Base-by-base conservation (phyloP, 768 basidiomycete genomes). In the Suillus sp. region DNA sequence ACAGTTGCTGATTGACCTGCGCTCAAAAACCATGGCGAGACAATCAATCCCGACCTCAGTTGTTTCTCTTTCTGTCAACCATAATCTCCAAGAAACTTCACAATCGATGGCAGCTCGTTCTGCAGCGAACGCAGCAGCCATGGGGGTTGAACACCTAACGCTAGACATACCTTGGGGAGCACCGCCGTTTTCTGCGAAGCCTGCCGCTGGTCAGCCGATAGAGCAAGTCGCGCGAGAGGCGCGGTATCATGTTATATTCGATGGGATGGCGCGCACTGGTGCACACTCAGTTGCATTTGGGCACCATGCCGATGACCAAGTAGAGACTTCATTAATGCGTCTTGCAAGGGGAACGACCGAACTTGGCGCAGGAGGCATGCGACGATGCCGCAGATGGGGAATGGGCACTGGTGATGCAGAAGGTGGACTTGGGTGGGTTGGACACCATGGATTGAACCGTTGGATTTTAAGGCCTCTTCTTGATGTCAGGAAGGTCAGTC, bases 301-400 rank as follows among this genome's bases (percentile, higher is more conserved):
- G 0, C 93, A 95, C 67, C 93, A 95, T 70, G 82, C 83, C 3
- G 91, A 95, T 70, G 93, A 95, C 70, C 91, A 94, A 71, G 82
- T 93, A 11, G 93, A 95, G 72, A 95, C 93, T 0, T 81, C 86
- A 35, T 75, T 95, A 59, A 86, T 93, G 81, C 85, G 93, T 6
- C 71, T 89, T 18, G 80, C 84, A 6, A 81, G 75, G 64, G 86
- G 88, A 0, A 87, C 87, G 6, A 80, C 84, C 2, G 70, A 75
- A 48, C 61, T 83, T 18, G 90, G 89, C 0, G 82, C 86, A 1
- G 83, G 83, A 13, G 92, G 89, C 4, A 94, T 94, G 89, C 80
- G 82, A 45, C 77, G 77, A 1, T 77, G 80, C 54, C 82, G 93
- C 13, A 81, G 91, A 51, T 92, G 87, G 86, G 93, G 93, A 1